Evolutionary conservation across 257 asterid genomes (phyloP), one percentile per base, ranked within the genome.

Genomic region (Nemophila menziesii): DNA sequence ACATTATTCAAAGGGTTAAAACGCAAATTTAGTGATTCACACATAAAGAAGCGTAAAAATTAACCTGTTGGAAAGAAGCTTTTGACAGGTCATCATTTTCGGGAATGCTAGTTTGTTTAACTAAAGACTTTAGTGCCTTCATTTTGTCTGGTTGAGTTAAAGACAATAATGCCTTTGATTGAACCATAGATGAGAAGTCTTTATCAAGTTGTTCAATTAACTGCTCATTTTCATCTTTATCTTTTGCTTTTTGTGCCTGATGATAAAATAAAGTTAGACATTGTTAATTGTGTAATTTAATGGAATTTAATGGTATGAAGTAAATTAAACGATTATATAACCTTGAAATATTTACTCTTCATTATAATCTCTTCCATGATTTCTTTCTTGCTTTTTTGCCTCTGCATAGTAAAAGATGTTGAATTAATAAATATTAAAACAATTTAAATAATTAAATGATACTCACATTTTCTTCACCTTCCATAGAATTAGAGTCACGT

Each of bases 271-370:
- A 58, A 55, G 49, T 16, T 40, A 44, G 37, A 16, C 40, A 49
- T 21, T 52, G 22, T 41, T 48, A 48, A 34, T 49, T 24, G 39
- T 33, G 50, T 17, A 24, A 49, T n/a, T n/a, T n/a, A n/a, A n/a
- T n/a, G n/a, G n/a, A n/a, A n/a, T n/a, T 17, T 16, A 16, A 16
- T 27, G 22, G 40, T 44, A 59, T 48, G 56, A 20, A 39, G 52
- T 34, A 29, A 43, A 63, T 19, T 22, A n/a, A 36, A 49, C 46
- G 43, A 34, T 33, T 20, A 64, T n/a, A n/a, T 54, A 51, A 90
- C 98, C 98, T 90, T 90, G 72, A 70, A 85, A 67, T 66, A 74
- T 74, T 90, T 90, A 84, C 98, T 90, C 74, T 90, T 90, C 20
- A 53, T 52, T 16, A 85, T 90, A 33, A 90, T 62, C 54, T 90